A percentile compares a stretch with the other conserved stretches of the same genome.
These are phyloP conservation scores for Senna siamea DNA, from an alignment of 306 rosid species.

Conservation along the genomic window DNA sequence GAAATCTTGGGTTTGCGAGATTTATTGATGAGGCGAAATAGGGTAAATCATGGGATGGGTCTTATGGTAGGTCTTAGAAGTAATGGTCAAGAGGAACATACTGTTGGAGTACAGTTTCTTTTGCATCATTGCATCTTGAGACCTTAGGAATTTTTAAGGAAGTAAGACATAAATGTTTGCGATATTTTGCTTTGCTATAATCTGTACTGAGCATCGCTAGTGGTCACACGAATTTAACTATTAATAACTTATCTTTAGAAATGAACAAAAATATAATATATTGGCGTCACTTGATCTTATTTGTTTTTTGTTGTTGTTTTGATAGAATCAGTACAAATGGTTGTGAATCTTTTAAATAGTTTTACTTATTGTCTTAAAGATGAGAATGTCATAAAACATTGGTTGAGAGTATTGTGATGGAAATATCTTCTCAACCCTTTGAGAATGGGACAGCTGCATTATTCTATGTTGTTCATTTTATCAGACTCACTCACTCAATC, in stretches of 20 bases:
- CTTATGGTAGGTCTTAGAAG: too few species aligned
- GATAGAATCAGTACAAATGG: not conserved
- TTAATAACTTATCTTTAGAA: too few species aligned
- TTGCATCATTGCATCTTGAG: not conserved
- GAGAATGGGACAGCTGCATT: not conserved
- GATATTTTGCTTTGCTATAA: not conserved
- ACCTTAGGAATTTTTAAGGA: too few species aligned
- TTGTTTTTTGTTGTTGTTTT: not conserved
- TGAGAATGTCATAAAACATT: not conserved
- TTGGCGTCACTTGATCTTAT: too few species aligned
- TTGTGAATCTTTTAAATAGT: not conserved
- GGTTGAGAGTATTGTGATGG: not conserved
- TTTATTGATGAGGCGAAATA: not conserved
- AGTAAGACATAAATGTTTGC: too few species aligned
- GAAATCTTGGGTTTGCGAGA: not conserved
- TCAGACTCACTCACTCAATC: not conserved
- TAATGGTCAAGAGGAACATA: not conserved
- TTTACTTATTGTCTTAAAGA: not conserved
- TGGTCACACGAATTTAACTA: too few species aligned
- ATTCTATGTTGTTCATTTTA: not conserved
- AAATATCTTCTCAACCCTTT: not conserved
- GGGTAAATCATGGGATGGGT: not conserved
- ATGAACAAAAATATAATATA: too few species aligned
- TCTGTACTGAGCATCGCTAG: not conserved
- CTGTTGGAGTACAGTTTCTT: not conserved